Percentiles rank a stretch among this genome's conserved stretches.
Conservation (phyloP, 306 rosid genomes). For the Cercis canadensis region DNA sequence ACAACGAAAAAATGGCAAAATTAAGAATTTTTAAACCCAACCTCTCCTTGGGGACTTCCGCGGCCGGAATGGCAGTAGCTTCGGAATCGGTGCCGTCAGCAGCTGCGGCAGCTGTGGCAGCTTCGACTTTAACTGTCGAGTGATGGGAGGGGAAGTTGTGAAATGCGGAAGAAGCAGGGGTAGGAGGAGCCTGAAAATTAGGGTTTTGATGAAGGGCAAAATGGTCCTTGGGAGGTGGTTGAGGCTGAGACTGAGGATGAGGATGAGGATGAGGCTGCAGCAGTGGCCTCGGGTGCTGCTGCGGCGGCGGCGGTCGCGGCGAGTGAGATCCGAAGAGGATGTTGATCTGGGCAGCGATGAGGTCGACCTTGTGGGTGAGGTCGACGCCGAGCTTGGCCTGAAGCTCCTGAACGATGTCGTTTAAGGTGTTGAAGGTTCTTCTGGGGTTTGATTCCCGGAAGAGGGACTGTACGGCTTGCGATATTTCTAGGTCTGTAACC, state of each 20-base stretch:
- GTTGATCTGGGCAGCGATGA: constrained; percentile 69
- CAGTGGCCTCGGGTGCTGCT: constrained; percentile 22
- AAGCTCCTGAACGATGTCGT: constrained; percentile 68
- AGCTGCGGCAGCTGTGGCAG: constrained; percentile 19
- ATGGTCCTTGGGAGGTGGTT: constrained; percentile 46
- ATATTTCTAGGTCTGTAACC: constrained; percentile 77
- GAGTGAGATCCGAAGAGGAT: constrained; percentile 53
- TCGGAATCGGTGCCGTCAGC: constrained; percentile 4
- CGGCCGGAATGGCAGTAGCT: constrained; percentile 29
- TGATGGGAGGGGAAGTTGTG: constrained; percentile 47
- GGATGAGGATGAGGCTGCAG: constrained; percentile 22
- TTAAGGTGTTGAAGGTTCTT: constrained; percentile 50
- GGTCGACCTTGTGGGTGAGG: constrained; percentile 72
- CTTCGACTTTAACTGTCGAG: constrained; percentile 35
- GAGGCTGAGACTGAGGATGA: background rate
- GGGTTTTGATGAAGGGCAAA: constrained; percentile 71
- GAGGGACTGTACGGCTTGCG: constrained; percentile 61
- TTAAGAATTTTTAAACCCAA: constrained; percentile 17
- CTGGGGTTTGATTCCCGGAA: constrained; percentile 55
- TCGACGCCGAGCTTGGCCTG: constrained; percentile 69
- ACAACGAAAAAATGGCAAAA: background rate
- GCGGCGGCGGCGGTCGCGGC: background rate
- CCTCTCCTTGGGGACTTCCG: constrained; percentile 65
- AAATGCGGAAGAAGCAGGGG: constrained; percentile 49
- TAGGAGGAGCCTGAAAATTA: constrained; percentile 50